Evolutionary conservation across 495 filamentous ascomycete species (phyloP).

Genomic region (Daldinia bambusicola): DNA sequence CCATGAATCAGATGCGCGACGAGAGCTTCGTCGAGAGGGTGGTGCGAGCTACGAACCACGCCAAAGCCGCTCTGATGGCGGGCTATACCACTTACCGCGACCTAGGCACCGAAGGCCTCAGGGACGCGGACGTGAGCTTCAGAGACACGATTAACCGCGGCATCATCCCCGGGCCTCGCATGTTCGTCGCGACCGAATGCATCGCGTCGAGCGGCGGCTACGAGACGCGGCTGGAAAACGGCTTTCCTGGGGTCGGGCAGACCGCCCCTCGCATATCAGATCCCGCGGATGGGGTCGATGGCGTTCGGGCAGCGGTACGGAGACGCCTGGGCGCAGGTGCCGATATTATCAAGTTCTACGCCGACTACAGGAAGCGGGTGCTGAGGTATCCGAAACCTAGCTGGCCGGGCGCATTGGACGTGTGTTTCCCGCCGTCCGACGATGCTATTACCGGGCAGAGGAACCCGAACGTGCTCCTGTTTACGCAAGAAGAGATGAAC

Average conservation of each 20-base stretch:
- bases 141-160: conserved; percentile 62
- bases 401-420: conserved; percentile 35
- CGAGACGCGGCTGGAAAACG: conserved; percentile 59
- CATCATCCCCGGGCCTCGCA: conserved; percentile 61
- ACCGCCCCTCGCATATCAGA: conserved; percentile 55
- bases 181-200: conserved; percentile 63
- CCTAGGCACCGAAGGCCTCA: conserved; percentile 62
- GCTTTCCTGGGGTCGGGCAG: conserved; percentile 40
- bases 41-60: conserved; percentile 63
- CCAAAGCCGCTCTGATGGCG: conserved; percentile 59
- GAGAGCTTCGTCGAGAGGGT: conserved; percentile 60
- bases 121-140: conserved; percentile 56
- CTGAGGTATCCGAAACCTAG: conserved; percentile 56
- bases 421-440: conserved; percentile 36
- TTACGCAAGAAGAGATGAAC: conserved; percentile 62
- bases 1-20: conserved; percentile 61
- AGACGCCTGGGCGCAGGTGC: conserved; percentile 60
- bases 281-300: conserved; percentile 56
- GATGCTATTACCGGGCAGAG: conserved; percentile 45
- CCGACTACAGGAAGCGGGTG: conserved; percentile 60
- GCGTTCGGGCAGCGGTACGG: conserved; percentile 58
- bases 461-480: conserved; percentile 57
- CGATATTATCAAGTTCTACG: conserved; percentile 65
- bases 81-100: conserved; percentile 67
- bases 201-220: conserved; percentile 61